phyloP scores from a whole-genome alignment of 1,284 basidiomycete genomes.

The Mycosarcoma mackinlayi region DNA sequence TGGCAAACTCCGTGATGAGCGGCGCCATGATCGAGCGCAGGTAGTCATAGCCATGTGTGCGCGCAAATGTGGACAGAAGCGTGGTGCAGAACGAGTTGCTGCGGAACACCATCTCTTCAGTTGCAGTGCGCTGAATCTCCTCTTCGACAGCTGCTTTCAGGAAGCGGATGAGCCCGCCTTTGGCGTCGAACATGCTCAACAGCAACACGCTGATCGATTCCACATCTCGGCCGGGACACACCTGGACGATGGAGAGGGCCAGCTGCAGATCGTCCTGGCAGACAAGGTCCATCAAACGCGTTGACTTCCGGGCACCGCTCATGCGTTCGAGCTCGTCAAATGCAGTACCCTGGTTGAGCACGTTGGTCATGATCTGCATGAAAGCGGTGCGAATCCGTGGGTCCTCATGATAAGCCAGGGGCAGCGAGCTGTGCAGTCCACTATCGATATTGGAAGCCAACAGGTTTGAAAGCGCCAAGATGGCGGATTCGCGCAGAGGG shows the following conservation, averaged over 20 bases:
- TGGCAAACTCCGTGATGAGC: conserved; percentile 59
- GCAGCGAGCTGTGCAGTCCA: conserved; percentile 87
- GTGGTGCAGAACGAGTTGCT: conserved; percentile 63
- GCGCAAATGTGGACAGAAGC: conserved; percentile 58
- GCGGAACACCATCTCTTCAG: conserved; percentile 65
- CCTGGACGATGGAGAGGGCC: conserved; percentile 58
- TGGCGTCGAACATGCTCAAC: conserved; percentile 62
- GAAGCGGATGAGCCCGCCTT: conserved; percentile 60
- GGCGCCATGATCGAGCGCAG: conserved; percentile 62
- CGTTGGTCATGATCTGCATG: conserved; percentile 86
- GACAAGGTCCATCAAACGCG: conserved; percentile 56
- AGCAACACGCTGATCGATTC: conserved; percentile 56
- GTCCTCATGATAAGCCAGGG: conserved; percentile 82
- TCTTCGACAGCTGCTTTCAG: conserved; percentile 59
- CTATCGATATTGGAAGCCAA: conserved; percentile 87
- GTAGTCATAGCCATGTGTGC: conserved; percentile 66
- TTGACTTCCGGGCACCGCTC: conserved; percentile 49
- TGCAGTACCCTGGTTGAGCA: conserved; percentile 77
- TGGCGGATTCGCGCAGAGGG: conserved; percentile 57
- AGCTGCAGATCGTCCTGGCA: conserved; percentile 57
- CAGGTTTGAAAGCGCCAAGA: conserved; percentile 78
- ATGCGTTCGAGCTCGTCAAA: conserved; percentile 63
- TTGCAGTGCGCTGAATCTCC: conserved; percentile 57
- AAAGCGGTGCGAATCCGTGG: conserved; percentile 81
- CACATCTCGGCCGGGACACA: conserved; percentile 53